Base-by-base conservation (phyloP, 345 rosid genomes). In the Alliaria petiolata region DNA sequence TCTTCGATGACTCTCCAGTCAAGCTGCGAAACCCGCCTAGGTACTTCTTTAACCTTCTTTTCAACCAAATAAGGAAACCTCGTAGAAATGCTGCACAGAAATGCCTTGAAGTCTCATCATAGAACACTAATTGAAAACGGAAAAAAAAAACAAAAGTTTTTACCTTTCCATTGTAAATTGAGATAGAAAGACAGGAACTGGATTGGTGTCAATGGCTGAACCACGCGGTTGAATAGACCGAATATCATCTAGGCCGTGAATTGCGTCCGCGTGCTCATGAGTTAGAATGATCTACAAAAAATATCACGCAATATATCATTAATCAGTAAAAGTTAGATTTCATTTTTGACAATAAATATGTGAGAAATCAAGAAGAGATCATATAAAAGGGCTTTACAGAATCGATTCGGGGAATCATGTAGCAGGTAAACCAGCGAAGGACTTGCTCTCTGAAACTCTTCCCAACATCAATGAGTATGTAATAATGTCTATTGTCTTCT, bases 251-350 rank as follows among this genome's bases (percentile, higher is more conserved):
- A 95, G 83, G 59, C 98, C 99, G 73, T 80, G 96, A 83, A 91
- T 84, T 31, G 99, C 98, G 72, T 95, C 99, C 12, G 99, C 99
- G 60, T 95, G 99, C 74, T 95, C 99, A 74, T 95, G 99, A 68
- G 96, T 95, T 86, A 95, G 86, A 70, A 95, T 82, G 61, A 91
- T 85, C 99, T 95, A 88, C n/a, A 84, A 36, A 4, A 75, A 28
- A n/a, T n/a, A 28, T 25, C 15, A 67, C 22, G 67, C 26, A 50
- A n/a, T n/a, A 46, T 12, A 11, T 15, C 49, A 33, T 12, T 11
- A 43, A n/a, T 15, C 17, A 59, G 15, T 34, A 40, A n/a, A 74
- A 42, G 35, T 39, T 14, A 53, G 13, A 20, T 36, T 55, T 58
- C 30, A 30, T 31, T 49, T 54, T 19, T 50, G 8, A 51, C 50